phyloP scores from a whole-genome alignment of 2,329 filamentous ascomycete genomes.

The Fusarium zealandicum region DNA sequence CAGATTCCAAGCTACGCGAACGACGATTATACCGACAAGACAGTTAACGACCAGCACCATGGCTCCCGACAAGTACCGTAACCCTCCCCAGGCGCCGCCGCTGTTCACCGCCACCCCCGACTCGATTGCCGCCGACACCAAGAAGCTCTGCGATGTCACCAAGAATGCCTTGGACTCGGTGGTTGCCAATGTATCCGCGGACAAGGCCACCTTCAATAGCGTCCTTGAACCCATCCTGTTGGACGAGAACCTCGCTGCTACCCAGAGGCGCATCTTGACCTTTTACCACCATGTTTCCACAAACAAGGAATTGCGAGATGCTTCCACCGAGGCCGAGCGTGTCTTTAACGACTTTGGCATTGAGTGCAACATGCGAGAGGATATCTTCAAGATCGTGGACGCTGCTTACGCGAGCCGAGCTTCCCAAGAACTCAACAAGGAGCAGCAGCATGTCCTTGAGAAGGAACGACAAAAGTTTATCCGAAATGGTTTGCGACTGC shows the following conservation, averaged over 20 bases:
- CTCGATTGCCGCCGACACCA: slow-evolving; percentile 71
- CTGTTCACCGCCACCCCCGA: slow-evolving; percentile 78
- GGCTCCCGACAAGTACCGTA: slow-evolving; percentile 72
- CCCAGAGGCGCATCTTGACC: slow-evolving; percentile 71
- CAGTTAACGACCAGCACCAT: slow-evolving; percentile 63
- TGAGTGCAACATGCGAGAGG: slow-evolving; percentile 81
- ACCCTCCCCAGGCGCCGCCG: slow-evolving; percentile 79
- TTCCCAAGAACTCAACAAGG: slow-evolving; percentile 66
- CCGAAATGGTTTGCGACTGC: slow-evolving; percentile 75
- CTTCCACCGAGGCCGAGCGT: slow-evolving; percentile 78
- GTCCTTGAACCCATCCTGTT: slow-evolving; percentile 71
- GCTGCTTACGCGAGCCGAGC: slow-evolving; percentile 61
- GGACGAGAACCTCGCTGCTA: slow-evolving; percentile 71
- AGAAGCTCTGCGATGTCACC: slow-evolving; percentile 68
- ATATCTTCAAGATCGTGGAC: slow-evolving; percentile 74
- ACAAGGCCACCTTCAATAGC: slow-evolving; percentile 61
- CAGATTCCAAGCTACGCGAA: slow-evolving; percentile 48
- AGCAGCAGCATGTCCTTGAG: slow-evolving; percentile 75
- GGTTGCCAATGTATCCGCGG: slow-evolving; percentile 64
- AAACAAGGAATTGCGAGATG: slow-evolving; percentile 72
- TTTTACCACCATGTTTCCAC: slow-evolving; percentile 84
- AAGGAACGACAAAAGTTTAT: slow-evolving; percentile 82
- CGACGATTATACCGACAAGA: slow-evolving; percentile 43
- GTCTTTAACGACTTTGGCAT: slow-evolving; percentile 79
- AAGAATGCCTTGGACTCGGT: slow-evolving; percentile 72